phyloP scores from a whole-genome alignment of 345 rosid species.

The Dipteronia dyeriana region DNA sequence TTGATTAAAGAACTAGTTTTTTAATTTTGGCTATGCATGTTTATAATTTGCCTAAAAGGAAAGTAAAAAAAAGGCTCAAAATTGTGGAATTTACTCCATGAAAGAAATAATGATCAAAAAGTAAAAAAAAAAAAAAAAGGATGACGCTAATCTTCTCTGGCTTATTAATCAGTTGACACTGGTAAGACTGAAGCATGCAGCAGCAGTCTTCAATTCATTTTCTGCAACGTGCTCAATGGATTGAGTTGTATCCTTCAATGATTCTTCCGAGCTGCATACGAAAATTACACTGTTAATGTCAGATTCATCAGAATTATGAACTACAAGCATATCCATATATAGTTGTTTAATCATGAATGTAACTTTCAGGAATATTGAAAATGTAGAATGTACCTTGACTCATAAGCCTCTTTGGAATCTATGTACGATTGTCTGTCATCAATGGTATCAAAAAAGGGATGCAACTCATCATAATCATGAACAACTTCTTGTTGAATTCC shows the following conservation, averaged over 20 bases:
- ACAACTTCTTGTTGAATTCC: constrained; percentile 48
- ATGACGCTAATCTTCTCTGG: constrained; percentile 4
- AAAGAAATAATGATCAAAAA: not conserved
- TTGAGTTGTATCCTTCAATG: constrained; percentile 52
- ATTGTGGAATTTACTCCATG: constrained; percentile 20
- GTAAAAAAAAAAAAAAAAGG: constrained; percentile 16
- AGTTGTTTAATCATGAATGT: too few species aligned
- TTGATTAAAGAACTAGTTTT: not conserved
- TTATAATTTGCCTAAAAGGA: not conserved
- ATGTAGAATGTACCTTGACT: constrained; percentile 43
- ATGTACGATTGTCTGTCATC: constrained; percentile 80
- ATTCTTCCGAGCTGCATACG: constrained; percentile 62
- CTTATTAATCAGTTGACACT: constrained; percentile 55
- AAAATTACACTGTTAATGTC: not conserved
- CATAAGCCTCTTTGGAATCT: constrained; percentile 63
- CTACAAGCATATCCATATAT: not conserved
- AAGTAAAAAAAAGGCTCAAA: not conserved
- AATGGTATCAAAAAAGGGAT: constrained; percentile 70
- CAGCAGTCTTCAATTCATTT: constrained; percentile 81
- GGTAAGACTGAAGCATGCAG: constrained; percentile 81
- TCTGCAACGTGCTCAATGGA: constrained; percentile 56
- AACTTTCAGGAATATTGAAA: not conserved
- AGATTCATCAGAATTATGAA: not conserved
- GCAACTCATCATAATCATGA: constrained; percentile 74
- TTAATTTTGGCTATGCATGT: not conserved